Evolutionary conservation across 1,284 basidiomycete species (phyloP).

Genomic region (Cutaneotrichosporon daszewskae): DNA sequence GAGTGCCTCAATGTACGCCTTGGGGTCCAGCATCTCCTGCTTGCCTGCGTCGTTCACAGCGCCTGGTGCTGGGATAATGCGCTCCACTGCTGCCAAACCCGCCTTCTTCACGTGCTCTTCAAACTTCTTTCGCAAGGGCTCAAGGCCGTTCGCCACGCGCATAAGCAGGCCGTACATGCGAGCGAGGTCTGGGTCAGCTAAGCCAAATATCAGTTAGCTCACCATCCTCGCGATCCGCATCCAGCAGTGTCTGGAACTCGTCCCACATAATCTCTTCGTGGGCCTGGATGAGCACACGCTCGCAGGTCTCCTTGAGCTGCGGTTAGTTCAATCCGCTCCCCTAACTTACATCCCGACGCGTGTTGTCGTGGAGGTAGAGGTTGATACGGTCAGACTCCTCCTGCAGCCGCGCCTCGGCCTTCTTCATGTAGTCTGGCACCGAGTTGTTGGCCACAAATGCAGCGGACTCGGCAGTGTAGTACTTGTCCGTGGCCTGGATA

Average conservation of each 20-base stretch:
- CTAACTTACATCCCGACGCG: constrained; percentile 60
- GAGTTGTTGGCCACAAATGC: constrained; percentile 84
- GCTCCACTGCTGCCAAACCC: constrained; percentile 76
- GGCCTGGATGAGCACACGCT: constrained; percentile 83
- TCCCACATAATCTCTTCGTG: constrained; percentile 88
- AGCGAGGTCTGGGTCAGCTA: constrained; percentile 60
- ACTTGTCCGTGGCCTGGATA: constrained; percentile 79
- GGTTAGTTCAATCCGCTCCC: constrained; percentile 2
- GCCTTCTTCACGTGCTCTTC: constrained; percentile 90
- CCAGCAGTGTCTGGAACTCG: constrained; percentile 86
- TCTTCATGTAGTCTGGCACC: constrained; percentile 94
- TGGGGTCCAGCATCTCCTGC: constrained; percentile 66
- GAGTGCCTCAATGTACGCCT: constrained; percentile 88
- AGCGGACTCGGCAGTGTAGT: constrained; percentile 87
- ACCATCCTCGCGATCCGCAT: constrained; percentile 81
- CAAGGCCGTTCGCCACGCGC: constrained; percentile 82
- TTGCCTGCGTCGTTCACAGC: constrained; percentile 57
- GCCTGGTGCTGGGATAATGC: constrained; percentile 56
- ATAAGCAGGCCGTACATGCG: constrained; percentile 91
- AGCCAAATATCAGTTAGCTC: constrained; percentile 11
- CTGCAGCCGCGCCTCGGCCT: constrained; percentile 82
- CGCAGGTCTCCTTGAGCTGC: constrained; percentile 78
- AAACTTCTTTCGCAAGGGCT: constrained; percentile 86
- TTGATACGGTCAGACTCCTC: constrained; percentile 97
- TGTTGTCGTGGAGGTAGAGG: constrained; percentile 83